phyloP scores from a whole-genome alignment of 1,284 basidiomycete genomes.

The Cutaneotrichosporon sp. region DNA sequence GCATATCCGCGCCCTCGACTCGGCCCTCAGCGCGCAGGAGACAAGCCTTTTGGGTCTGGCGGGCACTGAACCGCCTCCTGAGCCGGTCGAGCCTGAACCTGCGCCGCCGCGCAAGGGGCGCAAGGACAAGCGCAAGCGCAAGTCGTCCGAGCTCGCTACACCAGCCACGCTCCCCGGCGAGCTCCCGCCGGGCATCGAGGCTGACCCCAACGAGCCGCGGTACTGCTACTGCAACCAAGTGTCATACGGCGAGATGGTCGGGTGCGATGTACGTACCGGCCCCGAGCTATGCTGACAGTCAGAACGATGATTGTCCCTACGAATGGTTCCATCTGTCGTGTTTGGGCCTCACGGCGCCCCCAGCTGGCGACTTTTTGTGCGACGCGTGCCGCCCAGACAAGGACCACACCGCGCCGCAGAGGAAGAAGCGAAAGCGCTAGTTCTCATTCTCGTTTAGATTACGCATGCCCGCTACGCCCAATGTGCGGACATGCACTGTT shows the following conservation, averaged over 20 bases:
- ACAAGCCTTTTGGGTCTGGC: conserved; percentile 39
- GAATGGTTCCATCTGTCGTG: conserved; percentile 51
- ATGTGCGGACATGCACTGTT: too few species aligned
- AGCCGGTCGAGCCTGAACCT: conserved; percentile 20
- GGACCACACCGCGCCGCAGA: background rate
- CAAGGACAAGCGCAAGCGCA: conserved; percentile 13
- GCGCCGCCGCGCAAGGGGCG: conserved; percentile 14
- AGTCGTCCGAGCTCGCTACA: background rate
- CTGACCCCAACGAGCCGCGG: conserved; percentile 47
- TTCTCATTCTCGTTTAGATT: too few species aligned
- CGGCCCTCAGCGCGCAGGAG: conserved; percentile 44
- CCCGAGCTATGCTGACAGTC: background rate
- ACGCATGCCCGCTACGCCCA: too few species aligned
- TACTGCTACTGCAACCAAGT: conserved; percentile 53
- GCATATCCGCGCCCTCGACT: conserved; percentile 52
- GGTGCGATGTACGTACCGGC: conserved; percentile 46
- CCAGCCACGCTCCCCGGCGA: conserved; percentile 9
- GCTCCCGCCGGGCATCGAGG: conserved; percentile 11
- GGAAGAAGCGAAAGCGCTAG: conserved; percentile 5
- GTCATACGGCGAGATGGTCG: conserved; percentile 49
- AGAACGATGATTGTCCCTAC: conserved; percentile 51
- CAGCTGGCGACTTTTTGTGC: conserved; percentile 43
- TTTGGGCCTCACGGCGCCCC: conserved; percentile 32
- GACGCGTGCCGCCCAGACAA: conserved; percentile 29
- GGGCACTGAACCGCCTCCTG: conserved; percentile 14